These are phyloP conservation scores for Ceriops zippeliana DNA, from an alignment of 345 rosid species.

Conservation along the genomic window DNA sequence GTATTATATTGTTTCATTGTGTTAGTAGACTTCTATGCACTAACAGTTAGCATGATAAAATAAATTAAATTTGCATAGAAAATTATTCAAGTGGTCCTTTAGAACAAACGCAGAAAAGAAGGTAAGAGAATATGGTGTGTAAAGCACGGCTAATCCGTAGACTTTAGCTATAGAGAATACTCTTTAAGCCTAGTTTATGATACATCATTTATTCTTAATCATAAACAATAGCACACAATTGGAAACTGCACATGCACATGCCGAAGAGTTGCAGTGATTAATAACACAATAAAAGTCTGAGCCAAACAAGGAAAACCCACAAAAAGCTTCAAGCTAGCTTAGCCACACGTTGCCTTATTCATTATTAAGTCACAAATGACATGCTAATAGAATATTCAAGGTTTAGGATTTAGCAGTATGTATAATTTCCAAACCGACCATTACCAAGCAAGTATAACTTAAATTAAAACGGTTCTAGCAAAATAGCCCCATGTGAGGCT, in stretches of 20 bases:
- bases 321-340: slow-evolving; percentile 2
- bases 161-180: slow-evolving; percentile 34
- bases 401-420: slow-evolving; percentile 12
- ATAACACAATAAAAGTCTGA: slow-evolving; percentile 22
- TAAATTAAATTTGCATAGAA: slow-evolving; percentile 15
- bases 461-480: slow-evolving; percentile 25
- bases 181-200: slow-evolving; percentile 30
- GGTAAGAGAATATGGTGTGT: slow-evolving; percentile 16
- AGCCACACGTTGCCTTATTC: slow-evolving; percentile 26
- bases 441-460: slow-evolving; percentile 5
- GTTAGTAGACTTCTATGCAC: background rate
- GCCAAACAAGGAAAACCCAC: background rate
- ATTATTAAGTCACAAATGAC: slow-evolving; percentile 17
- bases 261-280: slow-evolving; percentile 28
- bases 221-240: slow-evolving; percentile 32
- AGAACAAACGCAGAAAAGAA: slow-evolving; percentile 33
- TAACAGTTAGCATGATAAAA: slow-evolving; percentile 1
- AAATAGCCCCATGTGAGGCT: slow-evolving; percentile 28
- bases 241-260: slow-evolving; percentile 46
- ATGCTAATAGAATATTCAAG: slow-evolving; percentile 9
- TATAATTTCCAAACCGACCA: slow-evolving; percentile 14
- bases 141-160: slow-evolving; percentile 34
- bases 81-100: slow-evolving; percentile 38
- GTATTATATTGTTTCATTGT: background rate
- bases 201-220: slow-evolving; percentile 33